A percentile compares a stretch with the other conserved stretches of the same genome.
These are phyloP conservation scores for Sugiyamaella pinicola DNA, from an alignment of 1,139 yeast genomes.

Conservation along the genomic window DNA sequence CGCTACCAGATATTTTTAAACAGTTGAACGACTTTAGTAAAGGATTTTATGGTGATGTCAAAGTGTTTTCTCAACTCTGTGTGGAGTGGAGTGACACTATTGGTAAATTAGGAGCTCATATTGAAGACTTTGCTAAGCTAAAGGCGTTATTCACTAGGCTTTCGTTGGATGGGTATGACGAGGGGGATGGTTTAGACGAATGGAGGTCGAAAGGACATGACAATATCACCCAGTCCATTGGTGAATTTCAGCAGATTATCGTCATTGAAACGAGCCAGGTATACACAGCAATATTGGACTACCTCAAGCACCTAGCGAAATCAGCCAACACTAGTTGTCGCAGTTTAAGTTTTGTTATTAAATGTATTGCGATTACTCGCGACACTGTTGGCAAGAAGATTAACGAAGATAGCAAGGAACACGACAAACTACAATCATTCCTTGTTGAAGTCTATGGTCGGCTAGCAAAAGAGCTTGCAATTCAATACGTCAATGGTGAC, in stretches of 20 bases:
- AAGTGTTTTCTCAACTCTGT: conserved; percentile 18
- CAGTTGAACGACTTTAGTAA: conserved; percentile 22
- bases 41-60: conserved; percentile 25
- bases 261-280: conserved; percentile 6
- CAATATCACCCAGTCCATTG: conserved; percentile 15
- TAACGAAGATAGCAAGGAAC: neutral
- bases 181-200: conserved; percentile 24
- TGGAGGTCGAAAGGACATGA: conserved; percentile 23
- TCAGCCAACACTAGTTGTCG: conserved; percentile 8
- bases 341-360: conserved; percentile 19
- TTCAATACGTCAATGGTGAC: neutral
- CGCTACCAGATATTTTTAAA: conserved; percentile 22
- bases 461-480: neutral
- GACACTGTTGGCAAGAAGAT: conserved; percentile 12
- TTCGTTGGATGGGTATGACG: conserved; percentile 17
- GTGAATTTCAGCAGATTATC: conserved; percentile 16
- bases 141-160: conserved; percentile 17
- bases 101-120: conserved; percentile 14
- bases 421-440: neutral
- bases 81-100: conserved; percentile 26
- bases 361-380: conserved; percentile 17
- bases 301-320: conserved; percentile 16
- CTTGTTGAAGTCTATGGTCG: neutral
- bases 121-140: conserved; percentile 24
- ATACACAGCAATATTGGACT: conserved; percentile 13